Evolutionary conservation across 805 yeast species (phyloP).

Genomic region (Candida krabiensis): DNA sequence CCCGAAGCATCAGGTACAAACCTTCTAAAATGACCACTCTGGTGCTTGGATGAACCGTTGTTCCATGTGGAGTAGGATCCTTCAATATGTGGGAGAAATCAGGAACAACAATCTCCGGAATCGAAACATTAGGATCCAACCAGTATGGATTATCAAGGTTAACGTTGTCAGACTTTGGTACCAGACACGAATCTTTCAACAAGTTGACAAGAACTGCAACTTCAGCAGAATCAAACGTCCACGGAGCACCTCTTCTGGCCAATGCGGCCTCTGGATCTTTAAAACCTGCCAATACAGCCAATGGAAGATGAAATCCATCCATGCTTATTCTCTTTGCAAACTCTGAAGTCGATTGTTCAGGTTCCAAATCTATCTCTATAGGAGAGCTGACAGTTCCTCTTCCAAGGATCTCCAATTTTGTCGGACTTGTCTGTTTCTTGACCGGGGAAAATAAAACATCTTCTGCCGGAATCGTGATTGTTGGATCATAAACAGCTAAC

Average conservation of each 20-base stretch:
- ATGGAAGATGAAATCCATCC: constrained; percentile 78
- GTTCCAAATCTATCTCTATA: constrained; percentile 6
- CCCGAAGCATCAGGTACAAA: constrained; percentile 60
- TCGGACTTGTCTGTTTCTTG: neutral
- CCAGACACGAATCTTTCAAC: constrained; percentile 29
- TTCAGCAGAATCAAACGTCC: constrained; percentile 70
- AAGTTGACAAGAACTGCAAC: constrained; percentile 36
- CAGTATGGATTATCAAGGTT: constrained; percentile 6
- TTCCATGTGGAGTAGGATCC: constrained; percentile 66
- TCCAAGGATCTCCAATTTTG: constrained; percentile 12
- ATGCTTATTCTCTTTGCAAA: constrained; percentile 57
- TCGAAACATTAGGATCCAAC: constrained; percentile 10
- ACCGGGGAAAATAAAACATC: constrained; percentile 8
- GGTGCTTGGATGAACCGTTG: constrained; percentile 43
- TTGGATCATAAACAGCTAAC: constrained; percentile 6
- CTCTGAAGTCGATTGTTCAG: constrained; percentile 4
- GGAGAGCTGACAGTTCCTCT: constrained; percentile 9
- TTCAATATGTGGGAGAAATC: constrained; percentile 73
- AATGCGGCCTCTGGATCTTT: constrained; percentile 58
- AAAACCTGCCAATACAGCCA: constrained; percentile 46
- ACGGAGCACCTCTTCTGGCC: constrained; percentile 77
- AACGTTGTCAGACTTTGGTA: constrained; percentile 2
- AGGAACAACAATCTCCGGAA: constrained; percentile 52
- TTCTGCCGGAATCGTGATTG: constrained; percentile 22
- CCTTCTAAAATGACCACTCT: constrained; percentile 75